phyloP scores from a whole-genome alignment of 768 basidiomycete genomes.

The Agrocybe chaxingu region DNA sequence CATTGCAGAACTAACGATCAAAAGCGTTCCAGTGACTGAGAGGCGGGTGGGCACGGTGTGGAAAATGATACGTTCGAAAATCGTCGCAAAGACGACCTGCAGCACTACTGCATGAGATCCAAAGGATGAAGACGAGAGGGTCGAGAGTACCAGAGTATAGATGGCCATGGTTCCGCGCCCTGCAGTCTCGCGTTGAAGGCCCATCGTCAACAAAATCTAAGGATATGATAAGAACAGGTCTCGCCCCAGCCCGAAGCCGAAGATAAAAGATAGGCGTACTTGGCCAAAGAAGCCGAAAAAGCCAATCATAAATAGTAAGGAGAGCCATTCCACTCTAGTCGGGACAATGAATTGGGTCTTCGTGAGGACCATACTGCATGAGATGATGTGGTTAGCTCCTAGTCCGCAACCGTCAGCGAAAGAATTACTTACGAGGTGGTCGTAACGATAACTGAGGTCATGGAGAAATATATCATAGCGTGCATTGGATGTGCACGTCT shows the following conservation, averaged over 20 bases:
- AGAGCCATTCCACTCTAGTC: constrained; percentile 36
- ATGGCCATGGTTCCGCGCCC: constrained; percentile 50
- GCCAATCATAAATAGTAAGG: constrained; percentile 44
- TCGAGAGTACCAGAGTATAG: constrained; percentile 28
- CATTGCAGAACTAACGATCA: constrained; percentile 61
- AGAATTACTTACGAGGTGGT: constrained; percentile 25
- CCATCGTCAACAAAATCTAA: constrained; percentile 37
- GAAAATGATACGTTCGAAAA: constrained; percentile 65
- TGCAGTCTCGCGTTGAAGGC: constrained; percentile 11
- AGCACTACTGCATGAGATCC: neutral
- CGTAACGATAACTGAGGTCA: constrained; percentile 44
- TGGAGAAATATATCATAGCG: constrained; percentile 60
- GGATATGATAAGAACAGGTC: constrained; percentile 49
- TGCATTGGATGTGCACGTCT: constrained; percentile 74
- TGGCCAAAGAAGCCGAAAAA: constrained; percentile 50
- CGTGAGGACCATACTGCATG: constrained; percentile 38
- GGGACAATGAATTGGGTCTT: constrained; percentile 42
- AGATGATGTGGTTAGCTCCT: neutral
- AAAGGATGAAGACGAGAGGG: neutral
- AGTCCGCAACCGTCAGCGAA: neutral
- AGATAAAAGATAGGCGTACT: constrained; percentile 21
- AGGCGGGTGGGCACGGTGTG: constrained; percentile 52
- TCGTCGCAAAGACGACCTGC: constrained; percentile 63
- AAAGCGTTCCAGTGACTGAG: constrained; percentile 55
- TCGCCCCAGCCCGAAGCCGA: constrained; percentile 45